Evolutionary conservation across 1,284 basidiomycete species (phyloP).

Genomic region (Ganoderma resinaceum): DNA sequence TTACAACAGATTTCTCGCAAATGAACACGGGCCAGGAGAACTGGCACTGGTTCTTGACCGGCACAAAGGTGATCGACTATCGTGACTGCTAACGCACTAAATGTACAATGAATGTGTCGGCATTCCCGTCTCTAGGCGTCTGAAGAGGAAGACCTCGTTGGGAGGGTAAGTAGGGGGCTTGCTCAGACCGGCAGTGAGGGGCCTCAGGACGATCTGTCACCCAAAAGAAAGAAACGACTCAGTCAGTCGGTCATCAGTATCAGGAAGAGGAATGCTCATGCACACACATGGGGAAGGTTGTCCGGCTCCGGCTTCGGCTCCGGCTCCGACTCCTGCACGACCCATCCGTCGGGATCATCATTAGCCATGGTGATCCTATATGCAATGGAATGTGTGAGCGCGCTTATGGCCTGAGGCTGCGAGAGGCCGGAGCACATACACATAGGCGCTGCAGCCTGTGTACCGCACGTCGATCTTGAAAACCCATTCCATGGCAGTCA

Average conservation of each 20-base stretch:
- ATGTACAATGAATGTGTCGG: background rate
- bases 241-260: background rate
- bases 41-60: no score
- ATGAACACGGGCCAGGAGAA: no score
- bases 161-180: background rate
- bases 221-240: background rate
- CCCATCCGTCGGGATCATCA: background rate
- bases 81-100: no score
- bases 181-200: background rate
- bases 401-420: no score
- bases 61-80: no score
- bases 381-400: no score
- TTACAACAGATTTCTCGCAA: background rate
- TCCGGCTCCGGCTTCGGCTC: background rate
- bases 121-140: background rate
- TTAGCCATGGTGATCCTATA: background rate
- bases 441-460: background rate
- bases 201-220: background rate
- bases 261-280: background rate
- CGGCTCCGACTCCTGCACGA: background rate
- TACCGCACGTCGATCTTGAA: background rate
- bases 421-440: background rate
- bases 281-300: background rate
- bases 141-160: background rate
- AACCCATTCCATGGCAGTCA: background rate